Base-by-base conservation (phyloP, 208 protist species). In the Leishmania guyanensis region DNA sequence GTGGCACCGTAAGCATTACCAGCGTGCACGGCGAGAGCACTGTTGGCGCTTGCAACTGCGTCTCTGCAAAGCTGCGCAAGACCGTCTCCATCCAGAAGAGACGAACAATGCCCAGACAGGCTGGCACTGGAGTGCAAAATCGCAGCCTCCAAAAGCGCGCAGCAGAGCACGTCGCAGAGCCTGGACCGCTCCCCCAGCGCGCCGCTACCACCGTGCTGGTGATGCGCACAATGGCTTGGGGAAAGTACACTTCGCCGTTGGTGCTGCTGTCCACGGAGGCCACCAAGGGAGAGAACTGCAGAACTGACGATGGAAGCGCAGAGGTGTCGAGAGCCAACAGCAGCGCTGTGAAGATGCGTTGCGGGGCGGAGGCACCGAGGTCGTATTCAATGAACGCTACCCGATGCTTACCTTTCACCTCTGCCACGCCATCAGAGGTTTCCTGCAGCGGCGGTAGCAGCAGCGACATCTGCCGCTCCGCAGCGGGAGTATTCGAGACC, bases 101-200 rank as follows among this genome's bases (percentile, higher is more conserved):
- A 5, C 88, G 84, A 36, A 91, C 91, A 17, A 97, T 39, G 8
- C 93, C 91, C 26, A 92, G 73, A 17, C 54, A 81, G 4, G 74
- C 62, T 16, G 93, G 93, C 8, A 94, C 50, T 1, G 76, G 51
- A 0, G 75, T 83, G 43, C 83, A 22, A 68, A 97, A 94, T 64
- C 84, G 84, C 75, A 97, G 39, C 2, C 90, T 85, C 93, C 93
- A 97, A 79, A 90, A 91, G 5, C 91, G 89, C 8, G 86, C 84
- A 8, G 86, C 86, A 51, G 26, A 64, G 17, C 51, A 22, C 26
- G 76, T 58, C 16, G 71, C 70, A 56, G 46, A 72, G 46, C 79
- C 76, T 5, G 66, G 56, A 3, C 72, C 53, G 33, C 51, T 72
- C 20, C 75, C 73, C 84, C 82, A 85, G 36, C 76, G 85, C 26